Evolutionary conservation across 169 alveolate species (phyloP), one percentile per base, ranked within the genome.

Genomic region (Cryptosporidium tyzzeri): DNA sequence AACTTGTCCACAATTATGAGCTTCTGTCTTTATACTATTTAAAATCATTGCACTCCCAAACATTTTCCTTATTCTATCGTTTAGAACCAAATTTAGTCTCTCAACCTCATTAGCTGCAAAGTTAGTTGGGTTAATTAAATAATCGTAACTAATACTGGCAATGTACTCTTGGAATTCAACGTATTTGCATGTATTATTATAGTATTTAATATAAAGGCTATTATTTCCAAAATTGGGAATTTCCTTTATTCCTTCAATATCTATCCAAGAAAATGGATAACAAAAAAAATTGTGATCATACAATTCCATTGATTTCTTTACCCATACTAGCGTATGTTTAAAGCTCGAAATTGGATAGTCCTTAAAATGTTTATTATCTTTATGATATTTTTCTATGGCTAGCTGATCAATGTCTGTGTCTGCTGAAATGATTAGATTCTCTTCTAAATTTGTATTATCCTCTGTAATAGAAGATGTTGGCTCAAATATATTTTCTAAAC

Each of bases 1-100:
- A 12, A 80, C 75, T 29, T 80, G 89, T 1, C 89, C 89, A 80
- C 89, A 80, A 59, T 80, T 50, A 45, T 80, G 75, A 26, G 89
- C 89, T 33, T 65, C 75, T 1, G 73, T 37, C 45, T 44, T 26
- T 21, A 65, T 65, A 80, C 65, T 80, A 16, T 61, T 37, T 14
- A 80, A 48, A 62, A 59, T 31, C 29, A 65, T 39, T 59, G 75
- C 89, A 12, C 89, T 80, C 21, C 89, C 89, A 12, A 80, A 80
- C 75, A 80, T 80, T 26, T 58, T 59, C 39, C 58, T 65, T 61
- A 80, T 62, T 80, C 69, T 59, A 12, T 59, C 68, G 26, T 37
- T 80, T 3, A 80, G 45, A 23, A 31, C 35, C 16, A 3, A 21
- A 80, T 65, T 41, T 62, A 62, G 26, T 37, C 41, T 59, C 44